Conservation (phyloP, 495 filamentous ascomycete species). For the Penicillium cinerascens region DNA sequence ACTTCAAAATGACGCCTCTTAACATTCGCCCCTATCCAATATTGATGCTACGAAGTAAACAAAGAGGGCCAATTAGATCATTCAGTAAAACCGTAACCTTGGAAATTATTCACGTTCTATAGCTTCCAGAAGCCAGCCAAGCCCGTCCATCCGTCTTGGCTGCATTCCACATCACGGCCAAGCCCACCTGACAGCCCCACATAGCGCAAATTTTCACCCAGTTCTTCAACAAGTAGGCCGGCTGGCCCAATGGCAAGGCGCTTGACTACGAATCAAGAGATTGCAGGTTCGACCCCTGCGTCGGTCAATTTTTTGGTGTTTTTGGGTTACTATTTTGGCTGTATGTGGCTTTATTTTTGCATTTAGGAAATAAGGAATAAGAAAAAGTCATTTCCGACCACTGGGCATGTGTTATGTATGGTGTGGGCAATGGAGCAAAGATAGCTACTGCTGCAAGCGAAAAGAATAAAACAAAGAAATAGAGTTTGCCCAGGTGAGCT, state of each 20-base stretch:
- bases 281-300: conserved; percentile 49
- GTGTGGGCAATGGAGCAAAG: too few relatives aligned
- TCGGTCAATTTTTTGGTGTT: conserved; percentile 33
- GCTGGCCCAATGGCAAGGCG: conserved; percentile 69
- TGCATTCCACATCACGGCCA: background rate
- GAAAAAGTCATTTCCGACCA: background rate
- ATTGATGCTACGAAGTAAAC: too few relatives aligned
- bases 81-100: too few relatives aligned
- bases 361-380: background rate
- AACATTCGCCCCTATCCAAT: too few relatives aligned
- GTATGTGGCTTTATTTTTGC: too few relatives aligned
- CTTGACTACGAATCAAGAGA: conserved; percentile 71
- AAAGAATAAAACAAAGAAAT: too few relatives aligned
- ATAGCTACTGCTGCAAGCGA: too few relatives aligned
- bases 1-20: too few relatives aligned
- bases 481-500: too few relatives aligned
- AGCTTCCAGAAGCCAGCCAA: background rate
- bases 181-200: background rate
- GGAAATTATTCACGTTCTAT: background rate
- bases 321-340: background rate
- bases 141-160: background rate
- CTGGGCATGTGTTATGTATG: too few relatives aligned
- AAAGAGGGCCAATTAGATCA: too few relatives aligned
- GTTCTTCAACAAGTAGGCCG: conserved; percentile 18
- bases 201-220: background rate